A percentile compares a stretch with the other conserved stretches of the same genome.
Conservation (phyloP, 2,329 filamentous ascomycete species). For the Ceratocystis destructans region DNA sequence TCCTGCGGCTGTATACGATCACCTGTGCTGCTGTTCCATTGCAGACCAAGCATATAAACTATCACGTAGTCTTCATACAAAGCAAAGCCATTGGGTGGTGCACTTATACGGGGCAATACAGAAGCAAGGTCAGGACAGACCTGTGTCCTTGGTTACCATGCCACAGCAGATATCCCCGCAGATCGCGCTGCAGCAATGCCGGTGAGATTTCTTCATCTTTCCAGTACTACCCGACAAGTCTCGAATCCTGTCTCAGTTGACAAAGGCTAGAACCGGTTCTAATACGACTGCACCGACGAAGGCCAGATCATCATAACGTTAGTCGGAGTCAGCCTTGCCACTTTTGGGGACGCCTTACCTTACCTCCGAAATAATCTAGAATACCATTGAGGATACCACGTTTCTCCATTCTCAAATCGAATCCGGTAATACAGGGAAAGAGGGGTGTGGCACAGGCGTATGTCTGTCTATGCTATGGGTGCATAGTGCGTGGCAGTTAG, state of each 20-base stretch:
- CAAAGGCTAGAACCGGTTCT: not conserved
- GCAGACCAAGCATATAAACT: not conserved
- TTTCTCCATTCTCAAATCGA: not conserved
- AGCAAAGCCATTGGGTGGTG: not conserved
- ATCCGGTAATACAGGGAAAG: not conserved
- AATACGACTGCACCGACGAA: not conserved
- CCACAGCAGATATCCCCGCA: not conserved
- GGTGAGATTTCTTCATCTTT: not conserved
- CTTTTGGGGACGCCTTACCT: not conserved
- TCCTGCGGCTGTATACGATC: not conserved
- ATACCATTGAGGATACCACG: not conserved
- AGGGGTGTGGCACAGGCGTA: not conserved
- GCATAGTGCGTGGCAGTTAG: no score
- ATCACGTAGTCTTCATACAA: not conserved
- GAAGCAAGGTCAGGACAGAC: not conserved
- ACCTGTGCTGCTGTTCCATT: slow-evolving; percentile 1
- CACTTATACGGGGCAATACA: not conserved
- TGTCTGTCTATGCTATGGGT: not conserved
- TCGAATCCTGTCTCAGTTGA: not conserved
- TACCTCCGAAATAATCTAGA: not conserved
- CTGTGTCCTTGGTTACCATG: not conserved
- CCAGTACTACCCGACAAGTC: not conserved
- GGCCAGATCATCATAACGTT: not conserved
- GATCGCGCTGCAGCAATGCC: slow-evolving; percentile 1
- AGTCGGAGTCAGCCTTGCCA: not conserved